Evolutionary conservation across 352 stramenopile species (phyloP).

Genomic region (Phytophthora cactorum): DNA sequence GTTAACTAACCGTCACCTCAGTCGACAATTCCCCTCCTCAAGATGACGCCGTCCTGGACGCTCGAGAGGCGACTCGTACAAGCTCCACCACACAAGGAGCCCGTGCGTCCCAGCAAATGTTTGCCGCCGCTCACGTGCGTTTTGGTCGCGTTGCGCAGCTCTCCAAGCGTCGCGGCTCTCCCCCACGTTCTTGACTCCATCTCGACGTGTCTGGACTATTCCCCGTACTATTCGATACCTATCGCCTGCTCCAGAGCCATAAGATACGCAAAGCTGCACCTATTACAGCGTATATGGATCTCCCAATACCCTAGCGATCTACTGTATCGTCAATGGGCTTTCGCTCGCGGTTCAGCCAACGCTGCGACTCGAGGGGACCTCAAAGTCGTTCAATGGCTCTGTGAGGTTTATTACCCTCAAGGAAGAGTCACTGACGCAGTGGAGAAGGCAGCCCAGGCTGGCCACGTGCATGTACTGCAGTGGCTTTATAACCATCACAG

Average conservation of each 20-base stretch:
- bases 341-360: slow-evolving; percentile 29
- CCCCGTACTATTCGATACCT: slow-evolving; percentile 23
- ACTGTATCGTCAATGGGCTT: slow-evolving; percentile 40
- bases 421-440: slow-evolving; percentile 36
- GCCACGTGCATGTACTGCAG: slow-evolving; percentile 32
- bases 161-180: slow-evolving; percentile 30
- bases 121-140: slow-evolving; percentile 22
- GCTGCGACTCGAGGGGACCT: slow-evolving; percentile 35
- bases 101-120: slow-evolving; percentile 7
- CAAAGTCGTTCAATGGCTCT: slow-evolving; percentile 34
- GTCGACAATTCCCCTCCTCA: slow-evolving; percentile 18
- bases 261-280: slow-evolving; percentile 18
- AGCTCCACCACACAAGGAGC: slow-evolving; percentile 1
- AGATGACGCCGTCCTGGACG: slow-evolving; percentile 20
- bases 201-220: slow-evolving; percentile 35
- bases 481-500: slow-evolving; percentile 31
- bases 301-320: slow-evolving; percentile 5
- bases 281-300: slow-evolving; percentile 31
- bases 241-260: slow-evolving; percentile 18
- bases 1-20: slow-evolving; percentile 7
- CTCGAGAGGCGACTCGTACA: slow-evolving; percentile 15
- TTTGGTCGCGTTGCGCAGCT: slow-evolving; percentile 2
- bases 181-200: slow-evolving; percentile 31
- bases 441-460: slow-evolving; percentile 25
- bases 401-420: slow-evolving; percentile 28